Evolutionary conservation across 768 basidiomycete species (phyloP), one percentile per base, ranked within the genome.

Genomic region (Leccinum uliginosum): DNA sequence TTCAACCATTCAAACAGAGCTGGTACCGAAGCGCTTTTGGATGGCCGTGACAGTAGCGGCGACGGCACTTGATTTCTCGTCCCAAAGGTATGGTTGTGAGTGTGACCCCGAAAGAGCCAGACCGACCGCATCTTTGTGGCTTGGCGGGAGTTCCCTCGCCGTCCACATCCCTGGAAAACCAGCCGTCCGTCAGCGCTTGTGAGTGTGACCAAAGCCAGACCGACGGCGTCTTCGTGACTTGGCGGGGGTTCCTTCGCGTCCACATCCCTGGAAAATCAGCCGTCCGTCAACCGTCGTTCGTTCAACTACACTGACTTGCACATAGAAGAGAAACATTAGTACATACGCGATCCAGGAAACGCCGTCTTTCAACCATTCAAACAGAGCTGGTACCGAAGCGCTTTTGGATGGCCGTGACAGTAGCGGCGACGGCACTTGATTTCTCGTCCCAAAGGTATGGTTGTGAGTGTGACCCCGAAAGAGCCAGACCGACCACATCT

Each of bases 121-220:
- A 24, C 24, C 24, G 24, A 53, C 48, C 23, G 47, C 8, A 6
- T 57, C 62, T n/a, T 64, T 14, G 12, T 60, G 57, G 23, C 55
- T 63, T n/a, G 62, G 62, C 10, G 62, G 62, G 44, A 55, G 55
- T 14, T 53, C 59, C 8, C 53, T 27, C 5, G 12, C 32, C n/a
- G n/a, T n/a, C n/a, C n/a, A n/a, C n/a, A n/a, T n/a, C n/a, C n/a
- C n/a, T n/a, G n/a, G n/a, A n/a, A n/a, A n/a, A n/a, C n/a, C n/a
- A n/a, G n/a, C n/a, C n/a, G n/a, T n/a, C n/a, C n/a, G n/a, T n/a
- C n/a, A n/a, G n/a, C n/a, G n/a, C n/a, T n/a, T n/a, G n/a, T n/a
- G n/a, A n/a, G n/a, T 24, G 24, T 24, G 24, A 24, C 24, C 24
- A 24, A 4, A 24, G 24, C 24, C 4, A 24, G 24, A 24, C 24